These are phyloP conservation scores for Ascosphaera apis DNA, from an alignment of 2,329 filamentous ascomycete species.

Conservation along the genomic window DNA sequence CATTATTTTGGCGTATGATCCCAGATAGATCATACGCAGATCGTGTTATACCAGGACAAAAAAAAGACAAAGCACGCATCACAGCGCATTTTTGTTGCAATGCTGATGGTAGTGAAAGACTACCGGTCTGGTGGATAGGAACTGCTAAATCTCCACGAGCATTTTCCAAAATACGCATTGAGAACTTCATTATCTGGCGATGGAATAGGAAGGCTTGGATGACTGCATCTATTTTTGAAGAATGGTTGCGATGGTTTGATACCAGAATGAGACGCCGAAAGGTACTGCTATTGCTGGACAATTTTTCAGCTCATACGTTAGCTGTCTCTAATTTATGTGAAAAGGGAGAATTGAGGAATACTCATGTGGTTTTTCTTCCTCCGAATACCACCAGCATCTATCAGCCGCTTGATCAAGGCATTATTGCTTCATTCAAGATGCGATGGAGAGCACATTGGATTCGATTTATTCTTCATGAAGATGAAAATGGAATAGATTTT, in stretches of 20 bases:
- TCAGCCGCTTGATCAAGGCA: not conserved
- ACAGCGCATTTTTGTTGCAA: conserved; percentile 1
- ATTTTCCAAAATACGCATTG: not conserved
- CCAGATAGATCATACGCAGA: not conserved
- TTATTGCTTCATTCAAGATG: not conserved
- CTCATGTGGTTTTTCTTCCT: not conserved
- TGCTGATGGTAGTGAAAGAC: not conserved
- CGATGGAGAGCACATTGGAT: not conserved
- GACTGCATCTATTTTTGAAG: not conserved
- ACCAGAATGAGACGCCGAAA: not conserved
- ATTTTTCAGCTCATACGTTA: not conserved
- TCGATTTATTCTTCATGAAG: not conserved
- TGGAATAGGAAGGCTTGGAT: not conserved
- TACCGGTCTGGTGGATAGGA: not conserved
- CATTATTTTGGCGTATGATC: not conserved
- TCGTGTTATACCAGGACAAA: not conserved
- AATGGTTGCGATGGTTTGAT: not conserved
- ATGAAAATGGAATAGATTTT: not conserved
- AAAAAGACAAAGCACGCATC: not conserved
- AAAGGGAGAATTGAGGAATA: not conserved
- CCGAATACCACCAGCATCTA: not conserved
- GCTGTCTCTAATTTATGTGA: not conserved
- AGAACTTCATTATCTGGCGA: not conserved
- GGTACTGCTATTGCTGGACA: not conserved
- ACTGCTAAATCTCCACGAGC: not conserved